phyloP scores from a whole-genome alignment of 2,329 filamentous ascomycete species.

The Aspergillaceae sp. region DNA sequence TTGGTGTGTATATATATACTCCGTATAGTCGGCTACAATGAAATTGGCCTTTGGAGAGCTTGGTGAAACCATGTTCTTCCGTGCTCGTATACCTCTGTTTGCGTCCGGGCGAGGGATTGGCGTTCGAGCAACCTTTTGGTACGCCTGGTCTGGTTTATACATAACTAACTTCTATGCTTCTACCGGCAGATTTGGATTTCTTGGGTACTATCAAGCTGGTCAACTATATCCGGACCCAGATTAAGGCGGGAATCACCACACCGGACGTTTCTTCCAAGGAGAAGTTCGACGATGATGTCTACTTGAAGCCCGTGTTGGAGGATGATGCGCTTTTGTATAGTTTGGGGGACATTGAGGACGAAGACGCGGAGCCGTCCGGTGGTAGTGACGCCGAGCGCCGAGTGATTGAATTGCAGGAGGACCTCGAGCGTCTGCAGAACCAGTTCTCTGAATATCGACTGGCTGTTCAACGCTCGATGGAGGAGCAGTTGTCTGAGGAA shows the following conservation, averaged over 20 bases:
- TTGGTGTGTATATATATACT: slow-evolving; percentile 30
- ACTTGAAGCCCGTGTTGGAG: slow-evolving; percentile 73
- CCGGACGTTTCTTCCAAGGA: slow-evolving; percentile 52
- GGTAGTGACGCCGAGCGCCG: slow-evolving; percentile 36
- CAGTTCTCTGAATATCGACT: slow-evolving; percentile 59
- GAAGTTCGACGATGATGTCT: slow-evolving; percentile 68
- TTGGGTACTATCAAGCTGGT: slow-evolving; percentile 65
- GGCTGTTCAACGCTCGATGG: slow-evolving; percentile 58
- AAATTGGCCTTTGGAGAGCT: slow-evolving; percentile 1
- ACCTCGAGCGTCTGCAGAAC: slow-evolving; percentile 50
- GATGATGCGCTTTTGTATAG: slow-evolving; percentile 85
- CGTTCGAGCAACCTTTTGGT: slow-evolving; percentile 1
- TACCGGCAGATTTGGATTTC: slow-evolving; percentile 56
- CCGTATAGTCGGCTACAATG: too few relatives aligned
- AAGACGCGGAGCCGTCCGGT: slow-evolving; percentile 18
- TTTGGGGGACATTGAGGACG: slow-evolving; percentile 63
- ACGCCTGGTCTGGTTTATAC: neutral
- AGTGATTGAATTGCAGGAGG: slow-evolving; percentile 53
- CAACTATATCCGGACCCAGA: slow-evolving; percentile 53
- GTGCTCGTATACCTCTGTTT: neutral
- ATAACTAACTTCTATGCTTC: slow-evolving; percentile 3
- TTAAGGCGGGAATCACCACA: slow-evolving; percentile 36
- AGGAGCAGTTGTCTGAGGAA: slow-evolving; percentile 55
- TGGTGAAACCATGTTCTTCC: slow-evolving; percentile 1
- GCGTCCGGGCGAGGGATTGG: slow-evolving; percentile 4